Base-by-base conservation (phyloP, 2,329 filamentous ascomycete genomes). In the Penicillium sp. region DNA sequence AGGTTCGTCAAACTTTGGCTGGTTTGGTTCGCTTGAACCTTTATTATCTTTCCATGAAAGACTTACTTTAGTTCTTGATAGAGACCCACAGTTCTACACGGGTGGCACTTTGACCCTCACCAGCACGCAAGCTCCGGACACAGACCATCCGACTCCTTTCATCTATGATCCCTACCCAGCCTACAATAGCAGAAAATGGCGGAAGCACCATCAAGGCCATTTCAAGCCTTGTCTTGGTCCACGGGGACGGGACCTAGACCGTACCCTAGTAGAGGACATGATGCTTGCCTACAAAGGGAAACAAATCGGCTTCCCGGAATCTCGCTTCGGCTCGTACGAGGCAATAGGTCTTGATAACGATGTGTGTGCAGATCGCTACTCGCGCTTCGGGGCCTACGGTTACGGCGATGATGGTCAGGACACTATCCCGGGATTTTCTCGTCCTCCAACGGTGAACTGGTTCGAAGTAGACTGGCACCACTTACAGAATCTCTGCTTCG, bases 91-190 rank as follows among this genome's bases (percentile, higher is more conserved):
- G 7, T 52, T 51, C 39, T 51, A 48, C 28, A 18, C 45, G 3
- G 50, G 50, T 8, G 50, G 48, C 12, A 52, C 50, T 3, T 27
- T 44, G 23, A 52, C 40, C 32, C 39, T 52, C 12, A 52, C 46
- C 10, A 51, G 47, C 15, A 36, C 35, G 18, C 30, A 30, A 20
- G 35, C 37, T 6, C 25, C 29, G 1, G 30, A 26, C 13, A 3
- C 22, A 6, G 22, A 34, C 6, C 46, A 52, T 28, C 50, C 50
- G 7, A 12, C 18, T 8, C 48, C 50, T 11, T 41, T 39, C 9
- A 68, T 74, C 13, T 86, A 85, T 61, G 73, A 80, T 41, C 84
- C 84, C 0, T 88, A 87, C 47, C 83, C 84, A 0, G 67, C 76
- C 11, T 85, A 87, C 64, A 82, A 84, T 53, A 74, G 72, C 34